These are phyloP conservation scores for Calophaca sinica DNA, from an alignment of 306 rosid genomes.

Conservation along the genomic window DNA sequence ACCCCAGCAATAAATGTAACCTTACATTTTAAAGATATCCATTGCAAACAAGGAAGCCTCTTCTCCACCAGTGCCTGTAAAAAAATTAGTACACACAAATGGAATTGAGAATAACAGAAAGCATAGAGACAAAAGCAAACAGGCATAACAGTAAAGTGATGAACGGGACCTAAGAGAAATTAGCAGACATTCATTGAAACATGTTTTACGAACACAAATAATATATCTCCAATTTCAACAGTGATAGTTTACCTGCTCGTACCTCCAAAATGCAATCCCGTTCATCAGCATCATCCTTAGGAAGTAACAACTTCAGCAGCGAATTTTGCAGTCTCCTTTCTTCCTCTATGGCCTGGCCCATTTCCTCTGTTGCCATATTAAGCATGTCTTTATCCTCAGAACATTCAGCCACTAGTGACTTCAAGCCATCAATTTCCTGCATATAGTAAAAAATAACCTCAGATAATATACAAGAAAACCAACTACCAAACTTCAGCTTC, in stretches of 20 bases:
- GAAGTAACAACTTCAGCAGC: slow-evolving; percentile 82
- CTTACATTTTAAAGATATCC: slow-evolving; percentile 92
- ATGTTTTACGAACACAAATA: slow-evolving; percentile 12
- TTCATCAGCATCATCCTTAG: slow-evolving; percentile 94
- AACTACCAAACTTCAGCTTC: background rate
- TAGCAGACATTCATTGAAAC: slow-evolving; percentile 18
- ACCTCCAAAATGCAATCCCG: slow-evolving; percentile 96
- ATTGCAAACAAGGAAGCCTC: slow-evolving; percentile 96
- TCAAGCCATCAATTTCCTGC: slow-evolving; percentile 81
- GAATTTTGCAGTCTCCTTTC: slow-evolving; percentile 68
- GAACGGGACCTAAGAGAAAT: slow-evolving; percentile 27
- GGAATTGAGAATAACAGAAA: background rate
- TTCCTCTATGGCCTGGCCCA: slow-evolving; percentile 64
- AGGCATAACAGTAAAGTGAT: background rate
- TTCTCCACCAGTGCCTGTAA: slow-evolving; percentile 88
- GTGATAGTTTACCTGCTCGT: slow-evolving; percentile 76
- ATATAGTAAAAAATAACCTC: slow-evolving; percentile 26
- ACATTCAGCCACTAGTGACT: slow-evolving; percentile 70
- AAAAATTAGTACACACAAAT: slow-evolving; percentile 25
- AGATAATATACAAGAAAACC: slow-evolving; percentile 8
- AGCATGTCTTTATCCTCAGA: slow-evolving; percentile 86
- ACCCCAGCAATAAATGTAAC: slow-evolving; percentile 24
- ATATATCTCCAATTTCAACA: slow-evolving; percentile 39
- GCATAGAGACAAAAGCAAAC: slow-evolving; percentile 6
- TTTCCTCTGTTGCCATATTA: slow-evolving; percentile 76